Percentiles rank a stretch among this genome's conserved stretches.
Evolutionary conservation across 371 early-diverging fungal genomes (phyloP).

Genomic region (Syncephalis plumigaleata): DNA sequence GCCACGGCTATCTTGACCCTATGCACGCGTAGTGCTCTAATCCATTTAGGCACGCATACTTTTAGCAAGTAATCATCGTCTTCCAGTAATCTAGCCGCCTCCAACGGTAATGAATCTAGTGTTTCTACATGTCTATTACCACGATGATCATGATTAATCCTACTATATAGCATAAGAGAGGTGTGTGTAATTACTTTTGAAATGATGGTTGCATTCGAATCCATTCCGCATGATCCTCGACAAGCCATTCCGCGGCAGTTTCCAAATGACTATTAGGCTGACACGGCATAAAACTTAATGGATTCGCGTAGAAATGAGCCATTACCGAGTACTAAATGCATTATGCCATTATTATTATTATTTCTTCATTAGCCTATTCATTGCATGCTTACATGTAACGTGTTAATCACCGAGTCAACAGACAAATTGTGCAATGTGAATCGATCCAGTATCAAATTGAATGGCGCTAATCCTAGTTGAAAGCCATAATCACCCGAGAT

Average conservation of each 20-base stretch:
- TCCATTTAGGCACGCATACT: no score
- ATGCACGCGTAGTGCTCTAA: no score
- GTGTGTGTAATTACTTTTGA: slow-evolving; percentile 24
- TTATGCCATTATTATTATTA: neutral
- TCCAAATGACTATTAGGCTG: slow-evolving; percentile 10
- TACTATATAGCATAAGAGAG: no score
- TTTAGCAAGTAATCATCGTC: slow-evolving; percentile 26
- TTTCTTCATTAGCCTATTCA: neutral
- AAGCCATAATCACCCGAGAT: slow-evolving; percentile 25
- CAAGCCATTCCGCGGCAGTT: slow-evolving; percentile 9
- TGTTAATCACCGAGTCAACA: slow-evolving; percentile 43
- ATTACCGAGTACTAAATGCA: slow-evolving; percentile 51
- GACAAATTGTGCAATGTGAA: slow-evolving; percentile 65
- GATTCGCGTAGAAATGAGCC: slow-evolving; percentile 75
- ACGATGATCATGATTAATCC: no score
- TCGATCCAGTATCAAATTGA: slow-evolving; percentile 54
- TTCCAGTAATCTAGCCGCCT: slow-evolving; percentile 25
- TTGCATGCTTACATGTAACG: slow-evolving; percentile 34
- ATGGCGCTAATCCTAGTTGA: slow-evolving; percentile 47
- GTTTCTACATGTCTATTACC: slow-evolving; percentile 21
- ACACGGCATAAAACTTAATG: slow-evolving; percentile 49
- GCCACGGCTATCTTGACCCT: no score
- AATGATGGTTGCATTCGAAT: slow-evolving; percentile 66
- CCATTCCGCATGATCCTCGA: slow-evolving; percentile 28
- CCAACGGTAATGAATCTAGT: slow-evolving; percentile 18